phyloP scores from a whole-genome alignment of 2,329 filamentous ascomycete genomes.

The Stromatinia cepivora region DNA sequence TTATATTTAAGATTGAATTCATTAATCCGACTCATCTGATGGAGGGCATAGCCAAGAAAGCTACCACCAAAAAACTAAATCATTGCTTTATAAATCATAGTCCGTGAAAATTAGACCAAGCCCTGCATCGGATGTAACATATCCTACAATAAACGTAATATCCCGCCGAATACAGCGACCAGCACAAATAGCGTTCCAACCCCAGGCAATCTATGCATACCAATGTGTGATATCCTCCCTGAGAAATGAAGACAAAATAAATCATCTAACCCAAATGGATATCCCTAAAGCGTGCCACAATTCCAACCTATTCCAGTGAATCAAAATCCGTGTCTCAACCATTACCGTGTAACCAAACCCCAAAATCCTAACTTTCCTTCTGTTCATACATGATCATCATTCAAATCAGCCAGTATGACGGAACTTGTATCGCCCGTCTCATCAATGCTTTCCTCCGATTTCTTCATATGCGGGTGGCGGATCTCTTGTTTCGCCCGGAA shows the following conservation, averaged over 20 bases:
- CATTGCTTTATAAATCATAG: background rate
- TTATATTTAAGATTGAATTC: background rate
- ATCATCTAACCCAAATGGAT: background rate
- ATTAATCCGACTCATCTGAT: background rate
- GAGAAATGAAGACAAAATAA: background rate
- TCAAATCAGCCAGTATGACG: no score
- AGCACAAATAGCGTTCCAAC: background rate
- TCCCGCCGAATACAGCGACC: background rate
- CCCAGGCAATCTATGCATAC: background rate
- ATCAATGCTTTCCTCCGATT: background rate
- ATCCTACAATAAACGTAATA: background rate
- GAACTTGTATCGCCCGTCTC: background rate
- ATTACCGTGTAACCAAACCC: background rate
- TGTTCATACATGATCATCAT: conserved; percentile 5
- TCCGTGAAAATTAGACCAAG: background rate
- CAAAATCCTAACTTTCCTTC: background rate
- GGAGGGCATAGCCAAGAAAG: background rate
- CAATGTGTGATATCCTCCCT: background rate
- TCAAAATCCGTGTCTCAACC: background rate
- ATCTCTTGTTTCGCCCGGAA: conserved; percentile 22
- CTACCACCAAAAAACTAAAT: background rate
- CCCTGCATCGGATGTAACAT: background rate
- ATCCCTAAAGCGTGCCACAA: background rate
- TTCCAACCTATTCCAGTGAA: background rate
- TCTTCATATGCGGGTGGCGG: conserved; percentile 21